Conservation (phyloP, 495 filamentous ascomycete genomes). For the Penicillium canescens region DNA sequence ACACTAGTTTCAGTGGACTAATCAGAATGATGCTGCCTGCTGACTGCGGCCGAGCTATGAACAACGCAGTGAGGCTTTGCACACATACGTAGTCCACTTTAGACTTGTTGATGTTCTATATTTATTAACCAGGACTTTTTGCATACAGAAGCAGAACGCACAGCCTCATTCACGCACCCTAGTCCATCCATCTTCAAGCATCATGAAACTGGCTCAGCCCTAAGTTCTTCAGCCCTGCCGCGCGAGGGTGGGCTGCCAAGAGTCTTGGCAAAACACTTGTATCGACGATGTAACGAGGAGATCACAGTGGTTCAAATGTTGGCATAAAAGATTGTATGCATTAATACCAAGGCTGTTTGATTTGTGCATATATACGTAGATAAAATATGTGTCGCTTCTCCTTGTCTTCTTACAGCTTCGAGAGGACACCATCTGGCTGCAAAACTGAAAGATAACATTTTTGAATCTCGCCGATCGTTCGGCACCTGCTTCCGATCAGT, state of each 20-base stretch:
- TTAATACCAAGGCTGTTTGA: too few relatives aligned
- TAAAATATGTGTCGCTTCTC: too few relatives aligned
- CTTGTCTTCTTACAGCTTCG: slow-evolving; percentile 13
- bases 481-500: slow-evolving; percentile 17
- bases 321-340: too few relatives aligned
- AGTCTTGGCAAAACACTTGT: slow-evolving; percentile 15
- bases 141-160: not conserved
- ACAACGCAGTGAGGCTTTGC: slow-evolving; percentile 1
- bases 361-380: too few relatives aligned
- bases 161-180: too few relatives aligned
- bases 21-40: slow-evolving; percentile 27
- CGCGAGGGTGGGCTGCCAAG: slow-evolving; percentile 18
- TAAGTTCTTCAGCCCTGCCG: slow-evolving; percentile 16
- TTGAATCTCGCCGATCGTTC: slow-evolving; percentile 22
- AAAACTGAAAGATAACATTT: slow-evolving; percentile 21
- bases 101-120: not conserved
- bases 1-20: not conserved
- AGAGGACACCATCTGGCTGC: slow-evolving; percentile 17
- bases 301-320: not conserved
- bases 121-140: not conserved
- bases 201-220: slow-evolving; percentile 4
- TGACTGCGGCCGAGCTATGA: not conserved
- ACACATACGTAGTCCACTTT: not conserved
- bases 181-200: not conserved
- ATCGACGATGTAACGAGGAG: not conserved